These are phyloP conservation scores for Saccharum officinarum DNA, from an alignment of 176 grass and related monocot species.

Conservation along the genomic window DNA sequence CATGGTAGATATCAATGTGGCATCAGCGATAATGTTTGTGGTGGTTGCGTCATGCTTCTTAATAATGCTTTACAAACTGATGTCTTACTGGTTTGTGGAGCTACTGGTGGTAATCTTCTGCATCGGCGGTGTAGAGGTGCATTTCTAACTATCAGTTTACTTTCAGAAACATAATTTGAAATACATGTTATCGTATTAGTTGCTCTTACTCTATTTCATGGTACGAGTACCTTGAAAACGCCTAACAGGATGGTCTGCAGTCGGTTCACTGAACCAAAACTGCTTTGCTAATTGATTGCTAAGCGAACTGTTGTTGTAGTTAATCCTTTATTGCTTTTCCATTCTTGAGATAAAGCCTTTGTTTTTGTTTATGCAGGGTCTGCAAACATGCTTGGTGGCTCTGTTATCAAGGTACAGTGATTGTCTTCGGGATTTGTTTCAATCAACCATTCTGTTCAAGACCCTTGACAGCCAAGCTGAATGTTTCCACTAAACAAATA, in stretches of 20 bases:
- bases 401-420: conserved; percentile 76
- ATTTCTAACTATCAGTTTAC: conserved; percentile 21
- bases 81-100: conserved; percentile 91
- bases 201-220: background rate
- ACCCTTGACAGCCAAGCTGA: conserved; percentile 3
- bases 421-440: conserved; percentile 32
- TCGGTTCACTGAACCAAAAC: background rate
- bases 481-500: background rate
- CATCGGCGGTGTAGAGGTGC: conserved; percentile 92
- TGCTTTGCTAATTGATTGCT: background rate
- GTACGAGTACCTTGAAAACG: background rate
- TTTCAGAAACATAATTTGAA: background rate
- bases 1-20: conserved; percentile 76
- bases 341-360: conserved; percentile 22
- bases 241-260: background rate
- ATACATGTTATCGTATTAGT: background rate
- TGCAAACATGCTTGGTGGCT: conserved; percentile 97
- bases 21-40: conserved; percentile 92
- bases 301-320: background rate
- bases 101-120: conserved; percentile 92
- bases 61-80: conserved; percentile 88
- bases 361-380: conserved; percentile 59
- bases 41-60: conserved; percentile 92
- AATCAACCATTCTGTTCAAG: conserved; percentile 18
- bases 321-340: background rate